Conservation (phyloP, 176 grass and related monocot genomes). For the Avena eriantha region DNA sequence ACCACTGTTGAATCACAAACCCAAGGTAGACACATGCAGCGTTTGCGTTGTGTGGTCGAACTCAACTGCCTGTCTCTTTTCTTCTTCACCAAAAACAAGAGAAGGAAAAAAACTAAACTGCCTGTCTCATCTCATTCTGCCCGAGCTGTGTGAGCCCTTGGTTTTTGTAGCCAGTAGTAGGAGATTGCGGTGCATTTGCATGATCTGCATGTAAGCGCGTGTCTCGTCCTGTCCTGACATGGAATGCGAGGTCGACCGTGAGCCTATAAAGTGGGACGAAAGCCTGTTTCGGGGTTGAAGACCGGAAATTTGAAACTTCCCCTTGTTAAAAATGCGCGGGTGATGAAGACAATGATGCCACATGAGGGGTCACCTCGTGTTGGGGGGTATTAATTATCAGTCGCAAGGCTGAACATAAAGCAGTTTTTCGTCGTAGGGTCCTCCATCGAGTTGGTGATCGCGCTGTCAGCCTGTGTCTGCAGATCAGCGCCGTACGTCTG, state of each 20-base stretch:
- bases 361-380: neutral
- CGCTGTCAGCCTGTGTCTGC: slow-evolving; percentile 29
- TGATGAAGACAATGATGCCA: neutral
- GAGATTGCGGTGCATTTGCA: neutral
- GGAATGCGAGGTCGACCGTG: neutral
- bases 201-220: neutral
- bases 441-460: slow-evolving; percentile 25
- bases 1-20: neutral
- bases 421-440: slow-evolving; percentile 39
- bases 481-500: neutral
- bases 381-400: neutral
- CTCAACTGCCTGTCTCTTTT: neutral
- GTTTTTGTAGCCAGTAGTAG: neutral
- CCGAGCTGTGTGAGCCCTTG: slow-evolving; percentile 19
- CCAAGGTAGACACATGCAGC: neutral
- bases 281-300: too few relatives aligned
- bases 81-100: neutral
- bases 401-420: neutral
- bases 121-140: slow-evolving; percentile 5
- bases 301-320: neutral
- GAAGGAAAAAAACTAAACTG: neutral
- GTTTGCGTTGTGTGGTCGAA: neutral
- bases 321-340: neutral
- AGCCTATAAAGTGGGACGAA: too few relatives aligned
- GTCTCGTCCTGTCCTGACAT: neutral